Conservation (phyloP, 202 grass and related monocot species). For the Thinopyrum obtusiflorum region DNA sequence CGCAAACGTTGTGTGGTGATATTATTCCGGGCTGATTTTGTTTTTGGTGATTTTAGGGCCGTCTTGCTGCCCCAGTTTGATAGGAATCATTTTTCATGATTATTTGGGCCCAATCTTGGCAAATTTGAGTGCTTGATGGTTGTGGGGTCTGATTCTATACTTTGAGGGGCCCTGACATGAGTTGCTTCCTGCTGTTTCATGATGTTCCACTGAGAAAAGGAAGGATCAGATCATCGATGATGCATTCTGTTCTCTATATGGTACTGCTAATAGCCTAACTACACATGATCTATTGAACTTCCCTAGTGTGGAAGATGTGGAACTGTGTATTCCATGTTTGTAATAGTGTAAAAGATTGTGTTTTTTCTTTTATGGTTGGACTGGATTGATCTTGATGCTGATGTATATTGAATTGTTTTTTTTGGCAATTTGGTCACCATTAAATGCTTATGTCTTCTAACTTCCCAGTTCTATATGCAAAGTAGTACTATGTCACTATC, state of each 20-base stretch:
- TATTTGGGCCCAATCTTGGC: neutral
- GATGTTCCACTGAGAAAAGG: neutral
- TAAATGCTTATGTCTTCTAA: neutral
- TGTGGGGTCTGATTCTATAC: conserved; percentile 23
- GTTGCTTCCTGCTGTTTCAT: neutral
- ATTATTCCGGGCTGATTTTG: neutral
- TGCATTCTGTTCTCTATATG: neutral
- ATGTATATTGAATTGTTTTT: neutral
- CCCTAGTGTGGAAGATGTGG: conserved; percentile 11
- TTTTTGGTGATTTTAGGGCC: neutral
- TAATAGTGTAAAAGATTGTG: neutral
- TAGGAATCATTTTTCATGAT: conserved; percentile 11
- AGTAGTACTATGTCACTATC: neutral
- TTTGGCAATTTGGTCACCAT: neutral
- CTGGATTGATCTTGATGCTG: neutral
- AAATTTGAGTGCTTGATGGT: neutral
- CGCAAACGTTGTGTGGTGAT: neutral
- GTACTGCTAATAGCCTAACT: neutral
- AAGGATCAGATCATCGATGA: conserved; percentile 1
- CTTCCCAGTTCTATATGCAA: neutral
- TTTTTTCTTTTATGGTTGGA: neutral
- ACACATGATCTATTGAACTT: conserved; percentile 2
- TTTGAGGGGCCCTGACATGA: neutral
- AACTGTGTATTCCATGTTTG: neutral
- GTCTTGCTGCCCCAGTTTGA: neutral